Percentiles rank a stretch among this genome's conserved stretches.
Conservation (phyloP, 495 filamentous ascomycete species). For the Glonium stellatum region DNA sequence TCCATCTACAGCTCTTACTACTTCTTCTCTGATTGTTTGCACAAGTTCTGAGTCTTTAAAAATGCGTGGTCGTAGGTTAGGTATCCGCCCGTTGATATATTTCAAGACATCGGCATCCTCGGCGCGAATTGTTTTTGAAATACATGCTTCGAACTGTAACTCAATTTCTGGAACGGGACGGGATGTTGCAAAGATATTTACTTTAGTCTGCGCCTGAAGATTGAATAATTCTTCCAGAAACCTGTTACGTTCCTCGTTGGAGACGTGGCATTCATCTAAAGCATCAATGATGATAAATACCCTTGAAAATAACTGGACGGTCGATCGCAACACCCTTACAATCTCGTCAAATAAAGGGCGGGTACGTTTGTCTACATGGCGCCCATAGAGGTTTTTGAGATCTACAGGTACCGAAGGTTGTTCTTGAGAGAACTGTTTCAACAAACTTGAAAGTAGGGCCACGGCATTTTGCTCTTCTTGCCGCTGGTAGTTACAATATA, state of each 20-base stretch:
- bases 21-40: conserved; percentile 13
- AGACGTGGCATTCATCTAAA: neutral
- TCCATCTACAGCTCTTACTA: conserved; percentile 35
- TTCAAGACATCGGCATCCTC: conserved; percentile 31
- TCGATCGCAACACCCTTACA: neutral
- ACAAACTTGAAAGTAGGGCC: neutral
- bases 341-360: neutral
- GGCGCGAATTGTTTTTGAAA: conserved; percentile 38
- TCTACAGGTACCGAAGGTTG: neutral
- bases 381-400: neutral
- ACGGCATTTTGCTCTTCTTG: neutral
- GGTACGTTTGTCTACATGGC: neutral
- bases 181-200: conserved; percentile 41
- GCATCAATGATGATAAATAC: neutral
- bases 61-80: conserved; percentile 11
- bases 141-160: conserved; percentile 18
- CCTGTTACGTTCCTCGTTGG: neutral
- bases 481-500: conserved; percentile 1
- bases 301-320: neutral
- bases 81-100: conserved; percentile 33
- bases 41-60: conserved; percentile 33
- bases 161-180: conserved; percentile 35
- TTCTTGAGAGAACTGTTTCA: neutral
- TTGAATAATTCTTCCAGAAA: conserved; percentile 17
- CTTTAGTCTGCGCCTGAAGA: conserved; percentile 22